Evolutionary conservation across 2,329 filamentous ascomycete genomes (phyloP).

Genomic region (Aspergillus quadricinctus): DNA sequence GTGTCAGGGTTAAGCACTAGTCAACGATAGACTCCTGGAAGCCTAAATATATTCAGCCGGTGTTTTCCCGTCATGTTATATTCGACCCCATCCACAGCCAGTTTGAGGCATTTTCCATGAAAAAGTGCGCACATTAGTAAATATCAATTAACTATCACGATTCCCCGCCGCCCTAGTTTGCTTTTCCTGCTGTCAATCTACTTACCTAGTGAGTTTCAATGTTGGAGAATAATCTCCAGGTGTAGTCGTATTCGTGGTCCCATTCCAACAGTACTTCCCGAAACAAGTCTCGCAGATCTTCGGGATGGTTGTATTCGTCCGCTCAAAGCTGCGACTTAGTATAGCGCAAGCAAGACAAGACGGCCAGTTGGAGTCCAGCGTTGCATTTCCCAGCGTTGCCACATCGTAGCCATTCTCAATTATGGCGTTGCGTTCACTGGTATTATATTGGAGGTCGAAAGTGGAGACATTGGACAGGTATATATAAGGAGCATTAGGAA

Average conservation of each 20-base stretch:
- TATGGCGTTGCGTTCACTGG: slow-evolving; percentile 65
- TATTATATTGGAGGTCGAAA: slow-evolving; percentile 61
- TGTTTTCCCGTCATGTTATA: too few relatives aligned
- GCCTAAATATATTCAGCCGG: too few relatives aligned
- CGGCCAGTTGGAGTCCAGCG: slow-evolving; percentile 67
- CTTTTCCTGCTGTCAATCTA: background rate
- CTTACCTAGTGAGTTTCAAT: background rate
- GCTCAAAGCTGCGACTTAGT: slow-evolving; percentile 65
- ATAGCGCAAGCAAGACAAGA: slow-evolving; percentile 81
- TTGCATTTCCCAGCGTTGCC: slow-evolving; percentile 75
- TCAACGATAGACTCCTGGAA: too few relatives aligned
- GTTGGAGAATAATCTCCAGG: slow-evolving; percentile 41
- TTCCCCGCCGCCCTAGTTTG: background rate
- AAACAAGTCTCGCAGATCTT: slow-evolving; percentile 71
- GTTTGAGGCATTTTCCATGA: too few relatives aligned
- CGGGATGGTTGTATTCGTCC: slow-evolving; percentile 64
- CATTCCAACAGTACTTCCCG: slow-evolving; percentile 81
- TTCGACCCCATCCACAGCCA: too few relatives aligned
- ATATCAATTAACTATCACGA: background rate
- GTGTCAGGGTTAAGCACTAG: too few relatives aligned
- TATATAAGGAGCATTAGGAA: slow-evolving; percentile 79
- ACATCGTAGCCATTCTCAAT: slow-evolving; percentile 80
- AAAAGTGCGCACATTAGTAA: too few relatives aligned
- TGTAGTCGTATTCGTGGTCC: slow-evolving; percentile 47
- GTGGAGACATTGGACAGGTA: slow-evolving; percentile 73